These are phyloP conservation scores for Metschnikowia cerradonensis DNA, from an alignment of 805 yeast genomes.

Conservation along the genomic window DNA sequence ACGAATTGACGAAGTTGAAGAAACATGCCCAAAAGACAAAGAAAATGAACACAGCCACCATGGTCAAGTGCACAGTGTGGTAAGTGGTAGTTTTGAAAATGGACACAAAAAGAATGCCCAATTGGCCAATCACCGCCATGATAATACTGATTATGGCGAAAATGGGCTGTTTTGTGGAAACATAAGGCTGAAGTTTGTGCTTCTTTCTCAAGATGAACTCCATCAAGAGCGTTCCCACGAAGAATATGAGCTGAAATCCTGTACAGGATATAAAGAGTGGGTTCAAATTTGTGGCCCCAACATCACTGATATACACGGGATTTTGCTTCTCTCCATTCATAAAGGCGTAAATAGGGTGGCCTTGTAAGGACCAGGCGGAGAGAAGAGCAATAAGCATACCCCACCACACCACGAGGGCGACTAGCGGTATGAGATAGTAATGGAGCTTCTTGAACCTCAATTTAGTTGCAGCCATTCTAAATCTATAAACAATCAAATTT, in stretches of 20 bases:
- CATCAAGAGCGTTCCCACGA: conserved; percentile 55
- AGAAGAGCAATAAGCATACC: conserved; percentile 84
- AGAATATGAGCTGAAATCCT: conserved; percentile 73
- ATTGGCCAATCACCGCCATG: conserved; percentile 55
- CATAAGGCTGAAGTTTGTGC: conserved; percentile 54
- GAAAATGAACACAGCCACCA: conserved; percentile 71
- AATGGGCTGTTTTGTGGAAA: conserved; percentile 38
- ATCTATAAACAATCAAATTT: not conserved
- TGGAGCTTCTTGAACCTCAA: conserved; percentile 42
- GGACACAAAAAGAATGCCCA: conserved; percentile 71
- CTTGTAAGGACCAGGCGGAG: conserved; percentile 74
- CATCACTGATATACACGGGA: conserved; percentile 74
- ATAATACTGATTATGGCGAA: conserved; percentile 41
- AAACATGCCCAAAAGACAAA: conserved; percentile 52
- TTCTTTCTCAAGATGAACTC: conserved; percentile 60
- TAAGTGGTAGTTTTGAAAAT: conserved; percentile 63
- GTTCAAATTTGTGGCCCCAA: conserved; percentile 83
- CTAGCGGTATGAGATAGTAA: conserved; percentile 59
- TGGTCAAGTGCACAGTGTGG: conserved; percentile 57
- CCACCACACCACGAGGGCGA: conserved; percentile 75
- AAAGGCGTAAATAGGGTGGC: conserved; percentile 65
- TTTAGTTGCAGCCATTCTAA: conserved; percentile 5
- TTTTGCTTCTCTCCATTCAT: conserved; percentile 39
- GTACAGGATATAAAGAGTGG: conserved; percentile 80
- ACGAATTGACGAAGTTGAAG: conserved; percentile 35